Percentiles rank a stretch among this genome's conserved stretches.
These are phyloP conservation scores for Corylus avellana DNA, from an alignment of 306 rosid species.

Conservation along the genomic window DNA sequence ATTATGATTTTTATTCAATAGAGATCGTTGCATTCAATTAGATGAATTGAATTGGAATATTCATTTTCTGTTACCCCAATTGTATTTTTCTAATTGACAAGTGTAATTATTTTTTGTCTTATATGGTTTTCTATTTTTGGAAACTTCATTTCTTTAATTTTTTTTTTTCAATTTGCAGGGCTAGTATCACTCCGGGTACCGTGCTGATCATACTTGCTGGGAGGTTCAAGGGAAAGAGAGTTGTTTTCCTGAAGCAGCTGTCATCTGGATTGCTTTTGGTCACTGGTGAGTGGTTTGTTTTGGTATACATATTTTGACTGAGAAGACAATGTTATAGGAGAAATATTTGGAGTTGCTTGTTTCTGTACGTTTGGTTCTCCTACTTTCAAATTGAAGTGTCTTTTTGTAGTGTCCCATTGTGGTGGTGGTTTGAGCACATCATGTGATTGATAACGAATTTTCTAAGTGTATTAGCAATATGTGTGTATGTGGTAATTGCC, in stretches of 20 bases:
- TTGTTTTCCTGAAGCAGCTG: slow-evolving; percentile 70
- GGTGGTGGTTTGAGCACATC: not conserved
- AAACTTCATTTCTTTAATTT: not conserved
- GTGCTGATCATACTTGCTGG: slow-evolving; percentile 72
- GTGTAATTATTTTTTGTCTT: not conserved
- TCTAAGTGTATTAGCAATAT: not conserved
- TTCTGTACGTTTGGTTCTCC: too few relatives aligned
- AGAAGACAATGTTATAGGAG: not conserved
- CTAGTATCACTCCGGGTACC: slow-evolving; percentile 64
- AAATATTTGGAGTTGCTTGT: not conserved
- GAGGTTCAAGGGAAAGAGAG: slow-evolving; percentile 75
- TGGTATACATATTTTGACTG: not conserved
- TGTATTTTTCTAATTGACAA: not conserved
- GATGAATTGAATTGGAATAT: not conserved
- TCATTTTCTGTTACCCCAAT: not conserved
- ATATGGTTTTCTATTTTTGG: not conserved
- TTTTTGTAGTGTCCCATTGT: not conserved
- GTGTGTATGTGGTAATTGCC: not conserved
- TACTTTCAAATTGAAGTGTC: not conserved
- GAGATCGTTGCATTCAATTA: not conserved
- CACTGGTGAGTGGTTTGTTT: slow-evolving; percentile 44
- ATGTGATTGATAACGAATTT: not conserved
- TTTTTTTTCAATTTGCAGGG: slow-evolving; percentile 29
- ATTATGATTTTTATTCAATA: not conserved
- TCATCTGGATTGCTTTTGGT: slow-evolving; percentile 75